Conservation (phyloP, 164 flowering plant genomes). For the Annona squamosa region DNA sequence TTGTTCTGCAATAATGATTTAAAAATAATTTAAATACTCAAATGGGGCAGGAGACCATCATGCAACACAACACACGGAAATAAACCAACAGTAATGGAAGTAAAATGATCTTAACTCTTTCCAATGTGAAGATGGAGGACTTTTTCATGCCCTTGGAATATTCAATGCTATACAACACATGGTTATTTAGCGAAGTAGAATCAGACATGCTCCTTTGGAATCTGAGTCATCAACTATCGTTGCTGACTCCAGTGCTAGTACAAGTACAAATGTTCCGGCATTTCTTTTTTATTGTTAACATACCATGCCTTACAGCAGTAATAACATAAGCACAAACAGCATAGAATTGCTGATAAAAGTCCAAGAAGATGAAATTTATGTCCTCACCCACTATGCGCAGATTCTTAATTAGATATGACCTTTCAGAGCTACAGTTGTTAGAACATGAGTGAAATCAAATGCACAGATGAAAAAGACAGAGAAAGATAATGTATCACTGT, state of each 20-base stretch:
- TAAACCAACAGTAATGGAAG: not conserved
- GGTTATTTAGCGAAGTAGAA: not conserved
- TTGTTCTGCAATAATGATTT: slow-evolving; percentile 23
- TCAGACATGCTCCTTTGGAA: not conserved
- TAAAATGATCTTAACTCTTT: not conserved
- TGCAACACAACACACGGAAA: not conserved
- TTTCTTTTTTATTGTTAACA: not conserved
- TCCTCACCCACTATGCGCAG: not conserved
- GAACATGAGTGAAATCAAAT: not conserved
- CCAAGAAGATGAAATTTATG: not conserved
- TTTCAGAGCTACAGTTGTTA: no score
- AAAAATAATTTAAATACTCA: slow-evolving; percentile 4
- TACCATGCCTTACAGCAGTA: not conserved
- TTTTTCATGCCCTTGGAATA: not conserved
- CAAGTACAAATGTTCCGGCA: not conserved
- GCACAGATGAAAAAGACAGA: not conserved
- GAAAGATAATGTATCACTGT: slow-evolving; percentile 1
- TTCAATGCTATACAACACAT: not conserved
- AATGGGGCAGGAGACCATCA: slow-evolving; percentile 6
- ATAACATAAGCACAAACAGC: not conserved
- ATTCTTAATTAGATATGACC: not conserved
- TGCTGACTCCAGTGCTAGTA: not conserved
- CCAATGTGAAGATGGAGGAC: not conserved
- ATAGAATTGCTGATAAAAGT: not conserved
- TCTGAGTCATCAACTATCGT: not conserved